Evolutionary conservation across 1,139 yeast genomes (phyloP).

Genomic region (Pichia sp.): DNA sequence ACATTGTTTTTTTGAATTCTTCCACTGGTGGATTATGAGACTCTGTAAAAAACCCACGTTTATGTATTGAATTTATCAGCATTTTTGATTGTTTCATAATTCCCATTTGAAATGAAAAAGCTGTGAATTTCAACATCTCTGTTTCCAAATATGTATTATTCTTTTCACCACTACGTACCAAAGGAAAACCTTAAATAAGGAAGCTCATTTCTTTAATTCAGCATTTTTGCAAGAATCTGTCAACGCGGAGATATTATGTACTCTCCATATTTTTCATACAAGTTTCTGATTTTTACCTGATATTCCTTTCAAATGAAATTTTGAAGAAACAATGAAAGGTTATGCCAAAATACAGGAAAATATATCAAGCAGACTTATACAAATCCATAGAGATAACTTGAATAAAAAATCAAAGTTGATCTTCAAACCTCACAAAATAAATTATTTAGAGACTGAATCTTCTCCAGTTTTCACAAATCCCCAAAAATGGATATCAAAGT

Average conservation of each 20-base stretch:
- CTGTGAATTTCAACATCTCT: neutral
- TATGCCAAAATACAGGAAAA: neutral
- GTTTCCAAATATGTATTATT: neutral
- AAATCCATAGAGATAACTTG: neutral
- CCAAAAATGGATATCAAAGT: slow-evolving; percentile 23
- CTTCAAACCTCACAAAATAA: neutral
- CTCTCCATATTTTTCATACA: too few species aligned
- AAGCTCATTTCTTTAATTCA: neutral
- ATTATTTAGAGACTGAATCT: neutral
- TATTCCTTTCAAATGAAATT: too few species aligned
- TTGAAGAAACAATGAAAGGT: neutral
- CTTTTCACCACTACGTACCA: neutral
- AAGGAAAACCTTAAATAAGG: neutral
- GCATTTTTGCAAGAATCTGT: neutral
- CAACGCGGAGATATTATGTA: too few species aligned
- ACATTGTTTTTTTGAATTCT: slow-evolving; percentile 28
- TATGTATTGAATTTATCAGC: neutral
- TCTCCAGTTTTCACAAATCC: slow-evolving; percentile 22
- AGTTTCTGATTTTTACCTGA: too few species aligned
- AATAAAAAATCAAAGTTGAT: neutral
- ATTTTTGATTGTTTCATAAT: neutral
- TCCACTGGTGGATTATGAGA: slow-evolving; percentile 21
- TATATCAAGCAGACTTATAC: neutral
- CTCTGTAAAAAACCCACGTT: slow-evolving; percentile 11
- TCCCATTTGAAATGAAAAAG: neutral